Base-by-base conservation (phyloP, 768 basidiomycete genomes). In the Pilatotrama ljubarskyi region DNA sequence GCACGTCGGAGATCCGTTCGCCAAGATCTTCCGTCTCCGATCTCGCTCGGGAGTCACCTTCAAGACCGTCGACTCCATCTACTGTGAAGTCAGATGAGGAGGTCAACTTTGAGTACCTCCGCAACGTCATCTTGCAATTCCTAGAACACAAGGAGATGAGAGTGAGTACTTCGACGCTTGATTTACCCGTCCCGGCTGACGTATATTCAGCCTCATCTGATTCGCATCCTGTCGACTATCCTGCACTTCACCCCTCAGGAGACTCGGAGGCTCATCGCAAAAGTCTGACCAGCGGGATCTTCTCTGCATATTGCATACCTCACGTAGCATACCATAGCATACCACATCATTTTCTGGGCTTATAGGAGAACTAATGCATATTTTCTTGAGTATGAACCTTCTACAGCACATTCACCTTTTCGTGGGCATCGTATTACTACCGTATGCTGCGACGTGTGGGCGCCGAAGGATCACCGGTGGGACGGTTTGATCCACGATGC, bases 141-240 rank as follows among this genome's bases (percentile, higher is more conserved):
- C 79, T 99, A 50, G 97, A 99, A 71, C 92, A 98, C 76, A 95
- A 96, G 72, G 95, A 98, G 73, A 98, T 98, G 95, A 82, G 97
- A 76, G 95, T 95, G 69, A 71, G 92, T 77, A 40, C 4, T 24
- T 42, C 24, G 2, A 4, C 18, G 20, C 22, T 32, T 46, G 14
- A n/a, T 50, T 43, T 49, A 49, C 25, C 36, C 22, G 55, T 38
- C 64, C 55, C n/a, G 20, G 58, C 60, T 59, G 14, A 68, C 24
- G 38, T 22, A 38, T 52, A 5, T 24, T 10, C 59, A 94, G 90
- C 91, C 94, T 0, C 92, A 94, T 67, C 85, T 99, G 32, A 86
- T 98, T 25, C 84, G 89, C 55, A 95, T 99, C 2, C 72, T 98
- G 42, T 94, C 94, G 1, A 94, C 93, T 38, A 94, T 98, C 49